Conservation (phyloP, 495 filamentous ascomycete genomes). For the Trichoderma reesei region DNA sequence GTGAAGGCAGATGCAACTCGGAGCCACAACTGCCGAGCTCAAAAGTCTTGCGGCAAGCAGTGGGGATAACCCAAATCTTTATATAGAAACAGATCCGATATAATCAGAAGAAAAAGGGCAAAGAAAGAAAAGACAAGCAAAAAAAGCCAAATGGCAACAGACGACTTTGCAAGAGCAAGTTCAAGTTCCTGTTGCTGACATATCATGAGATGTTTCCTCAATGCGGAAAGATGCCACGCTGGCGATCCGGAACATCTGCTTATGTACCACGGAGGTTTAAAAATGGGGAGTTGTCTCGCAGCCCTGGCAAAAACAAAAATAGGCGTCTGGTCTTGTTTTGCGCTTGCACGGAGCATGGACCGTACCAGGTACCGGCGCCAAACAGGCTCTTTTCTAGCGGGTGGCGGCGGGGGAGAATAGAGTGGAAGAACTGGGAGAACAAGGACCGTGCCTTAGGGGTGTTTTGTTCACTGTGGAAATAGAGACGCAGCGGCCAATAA, state of each 20-base stretch:
- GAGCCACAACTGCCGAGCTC: not conserved
- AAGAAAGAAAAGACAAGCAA: not conserved
- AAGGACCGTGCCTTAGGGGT: not conserved
- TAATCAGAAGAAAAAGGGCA: no score
- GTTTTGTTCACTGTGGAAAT: not conserved
- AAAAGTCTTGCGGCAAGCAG: not conserved
- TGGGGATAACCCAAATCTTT: not conserved
- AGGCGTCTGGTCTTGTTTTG: not conserved
- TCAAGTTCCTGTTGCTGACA: not conserved
- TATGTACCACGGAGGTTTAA: not conserved
- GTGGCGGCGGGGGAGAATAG: not conserved
- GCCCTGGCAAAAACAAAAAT: no score
- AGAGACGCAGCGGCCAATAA: not conserved
- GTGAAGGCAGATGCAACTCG: not conserved
- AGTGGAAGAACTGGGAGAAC: not conserved
- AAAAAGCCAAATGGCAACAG: not conserved
- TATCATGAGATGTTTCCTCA: conserved; percentile 7
- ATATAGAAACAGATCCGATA: no score
- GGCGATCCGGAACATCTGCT: not conserved
- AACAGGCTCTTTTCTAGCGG: no score
- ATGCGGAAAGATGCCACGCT: conserved; percentile 6
- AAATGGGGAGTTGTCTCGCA: no score
- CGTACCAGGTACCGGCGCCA: not conserved
- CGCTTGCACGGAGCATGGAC: not conserved
- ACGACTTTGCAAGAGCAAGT: not conserved